Conservation (phyloP, 768 basidiomycete genomes). For the Psilocybe subaeruginosa region DNA sequence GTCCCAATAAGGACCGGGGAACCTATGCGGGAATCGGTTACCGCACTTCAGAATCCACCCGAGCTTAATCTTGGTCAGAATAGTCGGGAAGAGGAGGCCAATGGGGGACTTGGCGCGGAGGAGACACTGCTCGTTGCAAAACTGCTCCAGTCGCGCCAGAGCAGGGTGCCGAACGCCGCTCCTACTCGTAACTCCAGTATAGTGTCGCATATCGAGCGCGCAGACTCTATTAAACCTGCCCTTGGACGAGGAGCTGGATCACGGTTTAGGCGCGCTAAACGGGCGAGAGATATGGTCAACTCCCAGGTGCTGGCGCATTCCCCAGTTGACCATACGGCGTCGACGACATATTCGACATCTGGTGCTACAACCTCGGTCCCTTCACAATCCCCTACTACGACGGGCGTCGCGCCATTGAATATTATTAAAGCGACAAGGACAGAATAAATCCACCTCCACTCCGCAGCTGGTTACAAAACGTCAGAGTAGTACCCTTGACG, state of each 20-base stretch:
- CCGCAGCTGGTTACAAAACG: neutral
- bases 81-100: neutral
- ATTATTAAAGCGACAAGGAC: neutral
- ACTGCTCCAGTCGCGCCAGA: constrained; percentile 18
- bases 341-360: neutral
- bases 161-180: neutral
- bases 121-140: constrained; percentile 15
- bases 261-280: neutral
- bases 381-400: neutral
- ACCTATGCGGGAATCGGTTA: neutral
- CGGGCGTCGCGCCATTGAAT: neutral
- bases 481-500: neutral
- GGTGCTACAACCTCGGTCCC: neutral
- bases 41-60: neutral
- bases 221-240: constrained; percentile 19
- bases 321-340: neutral
- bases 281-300: neutral
- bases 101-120: neutral
- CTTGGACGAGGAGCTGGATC: neutral
- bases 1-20: neutral
- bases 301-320: neutral
- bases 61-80: neutral
- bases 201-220: constrained; percentile 23
- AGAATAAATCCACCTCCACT: neutral
- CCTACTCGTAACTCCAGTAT: constrained; percentile 17